Conservation (phyloP, 2,329 filamentous ascomycete species). For the Colletotrichum sp. region DNA sequence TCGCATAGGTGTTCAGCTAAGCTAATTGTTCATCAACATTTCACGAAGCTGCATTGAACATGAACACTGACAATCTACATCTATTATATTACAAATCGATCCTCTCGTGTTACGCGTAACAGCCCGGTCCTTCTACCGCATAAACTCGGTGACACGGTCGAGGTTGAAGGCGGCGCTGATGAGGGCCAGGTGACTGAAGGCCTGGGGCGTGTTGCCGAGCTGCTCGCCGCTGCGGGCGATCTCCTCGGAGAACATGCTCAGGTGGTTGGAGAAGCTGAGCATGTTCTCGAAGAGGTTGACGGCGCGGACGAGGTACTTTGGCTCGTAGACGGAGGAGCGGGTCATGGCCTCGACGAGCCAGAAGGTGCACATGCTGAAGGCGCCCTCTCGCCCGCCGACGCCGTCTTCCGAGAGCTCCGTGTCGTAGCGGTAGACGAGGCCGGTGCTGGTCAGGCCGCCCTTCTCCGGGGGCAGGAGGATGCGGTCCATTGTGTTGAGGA, state of each 20-base stretch:
- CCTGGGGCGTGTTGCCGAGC: conserved; percentile 80
- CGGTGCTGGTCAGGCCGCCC: conserved; percentile 76
- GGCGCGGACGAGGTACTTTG: conserved; percentile 66
- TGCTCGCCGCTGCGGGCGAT: conserved; percentile 78
- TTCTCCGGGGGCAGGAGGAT: conserved; percentile 77
- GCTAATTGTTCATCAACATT: not conserved
- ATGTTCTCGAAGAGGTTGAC: conserved; percentile 80
- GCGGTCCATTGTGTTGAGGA: conserved; percentile 73
- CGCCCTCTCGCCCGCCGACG: conserved; percentile 76
- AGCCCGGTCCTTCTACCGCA: not conserved
- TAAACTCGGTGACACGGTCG: conserved; percentile 53
- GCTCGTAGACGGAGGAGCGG: conserved; percentile 68
- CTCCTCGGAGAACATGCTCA: conserved; percentile 82
- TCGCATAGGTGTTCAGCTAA: not conserved
- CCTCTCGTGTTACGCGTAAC: not conserved
- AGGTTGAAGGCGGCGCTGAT: conserved; percentile 81
- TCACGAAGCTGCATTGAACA: not conserved
- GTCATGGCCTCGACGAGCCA: conserved; percentile 83
- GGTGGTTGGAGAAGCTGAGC: conserved; percentile 76
- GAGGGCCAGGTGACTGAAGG: conserved; percentile 78
- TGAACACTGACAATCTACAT: not conserved
- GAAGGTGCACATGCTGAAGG: conserved; percentile 83
- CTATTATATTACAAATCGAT: not conserved
- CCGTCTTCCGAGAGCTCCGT: conserved; percentile 73
- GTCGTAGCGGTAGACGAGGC: conserved; percentile 78